Evolutionary conservation across 2,329 filamentous ascomycete species (phyloP), one percentile per base, ranked within the genome.

Genomic region (Nigrospora oryzae): DNA sequence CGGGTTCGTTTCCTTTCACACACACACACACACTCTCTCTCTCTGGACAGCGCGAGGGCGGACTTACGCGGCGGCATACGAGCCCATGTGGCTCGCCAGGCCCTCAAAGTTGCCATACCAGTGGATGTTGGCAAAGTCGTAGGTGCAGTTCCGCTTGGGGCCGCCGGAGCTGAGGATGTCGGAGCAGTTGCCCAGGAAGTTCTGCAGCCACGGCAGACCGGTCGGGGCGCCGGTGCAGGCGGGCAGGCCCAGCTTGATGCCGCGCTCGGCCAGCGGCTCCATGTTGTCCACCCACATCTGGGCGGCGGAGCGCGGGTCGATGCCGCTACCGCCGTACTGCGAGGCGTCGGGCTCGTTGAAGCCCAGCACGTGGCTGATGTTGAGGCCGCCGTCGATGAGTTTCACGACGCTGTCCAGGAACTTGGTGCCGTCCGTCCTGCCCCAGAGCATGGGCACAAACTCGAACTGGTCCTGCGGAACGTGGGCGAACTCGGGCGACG

Each of bases 361-460:
- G 28, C 70, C 75, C n/a, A 91, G 68, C 3, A 87, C 77, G 54
- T 87, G 77, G 12, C 68, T 73, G 56, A 90, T 79, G 50, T 83
- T 81, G 51, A 66, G 61, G 6, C 73, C 72, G 35, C 62, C 53
- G 38, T 67, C 53, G 44, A 87, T 71, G 42, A 83, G 69, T 1
- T 54, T 50, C 53, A 70, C 74, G 35, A 91, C 76, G 2, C 72
- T 67, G 45, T 73, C 64, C 36, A 81, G 69, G 61, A 90, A 90
- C 1, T 71, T 68, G 0, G 74, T 80, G 57, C 77, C 72, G 45
- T 69, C 65, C 28, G 66, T 65, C 11, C 77, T 68, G 31, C 84
- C 84, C 83, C 83, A 91, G 48, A 89, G 75, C 86, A 89, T 89
- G 42, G 87, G 86, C 1, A 91, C 81, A 62, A 88, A 93, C 60